Evolutionary conservation across 805 yeast genomes (phyloP), one percentile per base, ranked within the genome.

Genomic region (Yamadazyma ubonensis): DNA sequence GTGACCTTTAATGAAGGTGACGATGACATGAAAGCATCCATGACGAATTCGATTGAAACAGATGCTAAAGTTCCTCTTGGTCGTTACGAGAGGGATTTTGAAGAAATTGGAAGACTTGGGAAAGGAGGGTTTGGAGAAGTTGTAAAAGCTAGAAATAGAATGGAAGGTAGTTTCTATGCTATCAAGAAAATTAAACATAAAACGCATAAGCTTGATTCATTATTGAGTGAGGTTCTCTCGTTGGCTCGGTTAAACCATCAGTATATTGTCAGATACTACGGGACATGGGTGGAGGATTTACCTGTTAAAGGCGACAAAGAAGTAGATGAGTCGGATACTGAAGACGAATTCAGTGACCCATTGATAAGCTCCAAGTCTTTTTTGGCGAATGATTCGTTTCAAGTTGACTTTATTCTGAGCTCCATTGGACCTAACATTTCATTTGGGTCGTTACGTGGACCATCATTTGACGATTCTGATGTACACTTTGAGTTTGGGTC

Each of bases 111-210:
- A 0, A 78, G 83, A 15, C 64, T 93, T 6, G 99, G 99, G 2
- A 79, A 81, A 51, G 99, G 99, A 28, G 99, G 95, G 0, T 93
- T 85, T 63, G 99, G 99, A 5, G 97, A 93, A 59, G 99, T 93
- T 6, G 96, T 93, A n/a, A 90, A 91, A 54, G 98, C 93, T 0
- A 71, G 99, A 45, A 91, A 90, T 58, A 77, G 90, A 43, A 75
- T 93, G 48, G 99, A 93, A 57, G 98, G 99, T 15, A 75, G 96
- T 11, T 86, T 86, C 51, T 93, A 93, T 59, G 99, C 99, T 0
- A 80, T 93, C 43, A 93, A 93, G 59, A 91, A 90, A 51, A 85
- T 93, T 36, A 79, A 83, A 42, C 96, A 93, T 51, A 76, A 83
- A 2, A 84, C 86, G 35, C 82, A 85, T 51, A 83, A 86, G 49